Conservation (phyloP, 1,284 basidiomycete species). For the Ustilago nuda region DNA sequence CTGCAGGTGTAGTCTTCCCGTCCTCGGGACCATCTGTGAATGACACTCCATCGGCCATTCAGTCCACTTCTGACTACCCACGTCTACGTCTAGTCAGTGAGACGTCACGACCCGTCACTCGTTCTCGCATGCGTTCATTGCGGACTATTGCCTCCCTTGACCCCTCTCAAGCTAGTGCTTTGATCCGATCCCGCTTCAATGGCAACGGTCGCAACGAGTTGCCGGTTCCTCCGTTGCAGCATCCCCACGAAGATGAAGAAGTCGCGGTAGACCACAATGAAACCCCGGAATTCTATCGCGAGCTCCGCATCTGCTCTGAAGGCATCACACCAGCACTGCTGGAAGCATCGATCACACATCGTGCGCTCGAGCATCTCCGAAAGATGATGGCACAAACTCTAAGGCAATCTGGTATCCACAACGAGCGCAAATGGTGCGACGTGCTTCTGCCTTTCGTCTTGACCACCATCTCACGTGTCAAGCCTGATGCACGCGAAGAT, state of each 20-base stretch:
- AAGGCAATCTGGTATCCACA: constrained; percentile 42
- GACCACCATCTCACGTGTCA: constrained; percentile 61
- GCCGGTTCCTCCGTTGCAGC: constrained; percentile 18
- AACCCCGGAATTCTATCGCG: constrained; percentile 41
- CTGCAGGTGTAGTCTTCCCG: constrained; percentile 28
- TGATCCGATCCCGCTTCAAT: constrained; percentile 42
- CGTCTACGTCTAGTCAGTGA: constrained; percentile 51
- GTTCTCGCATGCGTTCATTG: constrained; percentile 45
- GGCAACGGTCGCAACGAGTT: constrained; percentile 32
- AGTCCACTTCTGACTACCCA: constrained; percentile 48
- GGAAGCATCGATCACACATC: constrained; percentile 46
- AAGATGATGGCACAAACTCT: constrained; percentile 65
- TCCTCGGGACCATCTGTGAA: constrained; percentile 10
- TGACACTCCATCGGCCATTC: constrained; percentile 37
- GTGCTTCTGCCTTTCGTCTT: constrained; percentile 60
- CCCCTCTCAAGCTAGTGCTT: constrained; percentile 37
- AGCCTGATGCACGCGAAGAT: constrained; percentile 72
- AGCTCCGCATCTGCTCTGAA: constrained; percentile 45
- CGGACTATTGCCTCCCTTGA: constrained; percentile 48
- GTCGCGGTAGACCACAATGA: constrained; percentile 14
- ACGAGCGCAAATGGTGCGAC: constrained; percentile 58
- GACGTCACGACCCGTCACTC: constrained; percentile 25
- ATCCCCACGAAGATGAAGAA: constrained; percentile 21
- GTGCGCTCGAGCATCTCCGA: constrained; percentile 53
- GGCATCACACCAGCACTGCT: constrained; percentile 49